Base-by-base conservation (phyloP, 768 basidiomycete genomes). In the Dioszegia hungarica region DNA sequence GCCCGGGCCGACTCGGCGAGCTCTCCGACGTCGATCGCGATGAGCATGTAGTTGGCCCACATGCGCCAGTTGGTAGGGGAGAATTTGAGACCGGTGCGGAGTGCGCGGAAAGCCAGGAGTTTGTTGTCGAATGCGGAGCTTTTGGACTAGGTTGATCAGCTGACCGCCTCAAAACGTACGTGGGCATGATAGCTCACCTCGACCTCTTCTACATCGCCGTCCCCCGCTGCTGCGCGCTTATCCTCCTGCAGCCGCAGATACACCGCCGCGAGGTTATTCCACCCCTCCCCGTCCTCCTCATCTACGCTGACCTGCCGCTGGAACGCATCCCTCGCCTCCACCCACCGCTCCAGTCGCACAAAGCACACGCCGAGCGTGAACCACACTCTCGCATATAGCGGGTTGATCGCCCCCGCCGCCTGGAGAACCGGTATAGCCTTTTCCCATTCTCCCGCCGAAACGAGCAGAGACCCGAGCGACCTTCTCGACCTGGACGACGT, bases 31-130 rank as follows among this genome's bases (percentile, higher is more conserved):
- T 97, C 91, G 76, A 95, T 80, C 3, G 89, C 82, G 25, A 98
- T 86, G 68, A 95, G 80, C 86, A 90, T 92, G 79, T 92, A 98
- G 79, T 99, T 99, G 59, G 82, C 81, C 95, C 95, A 99, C 88
- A 99, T 93, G 19, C 90, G 83, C 93, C 94, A 98, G 70, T 91
- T 93, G 25, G 89, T 86, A 73, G 90, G 88, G 46, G 83, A 83
- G 75, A 82, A 84, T 64, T 85, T 86, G 59, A 98, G 81, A 1
- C 95, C 93, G 59, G 90, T 88, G 63, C 88, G 86, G 25, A 99
- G 85, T 2, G 95, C 94, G 17, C 86, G 86, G 81, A 90, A 95
- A 1, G 95, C 95, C 39, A 91, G 82, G 43, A 86, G 79, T 74
- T 90, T 93, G 79, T 93, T 78, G 27, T 76, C 75, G 70, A 76